Evolutionary conservation across 139 green algal species (phyloP), one percentile per base, ranked within the genome.

Genomic region (Picochlorum sp.): DNA sequence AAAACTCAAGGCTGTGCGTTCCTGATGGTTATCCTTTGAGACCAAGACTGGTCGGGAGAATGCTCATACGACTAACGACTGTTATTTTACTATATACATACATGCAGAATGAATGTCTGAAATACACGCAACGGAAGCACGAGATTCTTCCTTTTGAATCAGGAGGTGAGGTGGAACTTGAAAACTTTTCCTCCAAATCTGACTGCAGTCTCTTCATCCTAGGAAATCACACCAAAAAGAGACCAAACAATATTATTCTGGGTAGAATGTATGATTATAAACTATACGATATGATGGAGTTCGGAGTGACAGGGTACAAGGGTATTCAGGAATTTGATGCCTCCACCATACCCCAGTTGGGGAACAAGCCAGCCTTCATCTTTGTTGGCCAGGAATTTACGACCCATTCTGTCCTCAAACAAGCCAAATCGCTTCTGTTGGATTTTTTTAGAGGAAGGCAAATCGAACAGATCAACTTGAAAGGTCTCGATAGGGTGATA

Each of bases 231-330:
- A 81, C 77, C 45, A 99, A 98, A 79, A 99, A 99, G 70, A 81
- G 94, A 21, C 94, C 94, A 9, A 71, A 98, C 81, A 97, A 96
- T 75, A 65, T 99, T 3, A 73, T 88, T 2, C 49, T 98, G 3
- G 94, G 94, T 2, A 77, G 93, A 20, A 82, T 98, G 60, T 97
- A 84, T 63, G 87, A 97, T 71, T 80, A 79, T 62, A 79, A 83
- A 3, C 51, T 99, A 47, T 91, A 88, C 59, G 94, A 99, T 71
- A 67, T 84, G 49, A 47, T 95, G 6, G 88, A 96, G 68, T 70
- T 96, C 31, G 85, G 88, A 0, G 74, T 96, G 5, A 67, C 78
- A 60, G 47, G 60, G 13, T 85, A 70, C 61, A 78, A 70, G 54
- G 23, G 38, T 18, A 83, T 95, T 57, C 66, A 62, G 2, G 70